Percentiles rank a stretch among this genome's conserved stretches.
Evolutionary conservation across 352 stramenopile species (phyloP).

Genomic region (Phytophthora sansomeana): DNA sequence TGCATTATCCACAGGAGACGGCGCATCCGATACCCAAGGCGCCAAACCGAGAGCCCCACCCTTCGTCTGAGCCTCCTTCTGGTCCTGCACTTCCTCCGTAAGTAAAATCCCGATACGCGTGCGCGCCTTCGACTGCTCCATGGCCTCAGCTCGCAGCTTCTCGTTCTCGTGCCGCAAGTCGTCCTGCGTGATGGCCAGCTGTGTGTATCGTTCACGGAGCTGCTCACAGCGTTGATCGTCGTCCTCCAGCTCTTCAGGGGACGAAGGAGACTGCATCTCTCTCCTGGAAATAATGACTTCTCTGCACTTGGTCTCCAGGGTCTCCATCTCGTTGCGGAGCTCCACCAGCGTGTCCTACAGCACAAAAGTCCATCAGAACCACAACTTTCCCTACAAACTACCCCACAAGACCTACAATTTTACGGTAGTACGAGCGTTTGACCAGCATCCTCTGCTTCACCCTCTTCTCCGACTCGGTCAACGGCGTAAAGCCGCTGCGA

Average conservation of each 20-base stretch:
- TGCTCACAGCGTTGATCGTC: conserved; percentile 40
- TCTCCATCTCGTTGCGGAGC: conserved; percentile 54
- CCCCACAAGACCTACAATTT: conserved; percentile 54
- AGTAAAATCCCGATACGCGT: conserved; percentile 67
- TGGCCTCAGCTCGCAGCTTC: conserved; percentile 47
- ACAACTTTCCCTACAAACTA: not conserved
- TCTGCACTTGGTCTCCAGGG: conserved; percentile 60
- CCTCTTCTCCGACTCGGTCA: conserved; percentile 67
- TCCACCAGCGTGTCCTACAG: conserved; percentile 63
- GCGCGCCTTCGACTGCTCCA: conserved; percentile 66
- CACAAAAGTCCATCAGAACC: not conserved
- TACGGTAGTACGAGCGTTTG: conserved; percentile 79
- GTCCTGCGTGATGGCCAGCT: conserved; percentile 63
- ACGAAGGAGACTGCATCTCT: conserved; percentile 17
- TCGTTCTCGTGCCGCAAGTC: conserved; percentile 69
- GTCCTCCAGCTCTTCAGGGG: conserved; percentile 10
- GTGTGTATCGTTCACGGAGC: conserved; percentile 57
- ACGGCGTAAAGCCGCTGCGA: conserved; percentile 42
- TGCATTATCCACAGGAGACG: not conserved
- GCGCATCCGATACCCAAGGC: not conserved
- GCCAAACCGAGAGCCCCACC: conserved; percentile 21
- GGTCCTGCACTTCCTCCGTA: conserved; percentile 63
- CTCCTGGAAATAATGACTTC: conserved; percentile 40
- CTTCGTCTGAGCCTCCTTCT: conserved; percentile 30
- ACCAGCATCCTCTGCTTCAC: conserved; percentile 76